These are phyloP conservation scores for Verticillium tricorpus DNA, from an alignment of 2,329 filamentous ascomycete species.

Conservation along the genomic window DNA sequence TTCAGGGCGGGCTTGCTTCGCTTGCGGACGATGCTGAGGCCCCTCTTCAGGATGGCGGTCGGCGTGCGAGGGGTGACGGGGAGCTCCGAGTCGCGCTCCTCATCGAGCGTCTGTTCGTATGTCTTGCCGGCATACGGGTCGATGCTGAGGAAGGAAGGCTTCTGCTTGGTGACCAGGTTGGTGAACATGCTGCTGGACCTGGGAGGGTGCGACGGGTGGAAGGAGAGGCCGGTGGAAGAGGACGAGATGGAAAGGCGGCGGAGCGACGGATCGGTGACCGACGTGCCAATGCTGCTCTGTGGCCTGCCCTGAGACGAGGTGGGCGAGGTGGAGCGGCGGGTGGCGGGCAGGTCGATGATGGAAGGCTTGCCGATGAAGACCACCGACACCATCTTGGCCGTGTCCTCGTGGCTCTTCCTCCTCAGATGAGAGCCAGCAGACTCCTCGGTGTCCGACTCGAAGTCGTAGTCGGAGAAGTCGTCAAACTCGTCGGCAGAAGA, in stretches of 20 bases:
- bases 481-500: conserved; percentile 58
- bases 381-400: conserved; percentile 55
- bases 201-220: conserved; percentile 26
- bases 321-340: conserved; percentile 38
- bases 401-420: conserved; percentile 46
- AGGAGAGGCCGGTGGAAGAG: conserved; percentile 24
- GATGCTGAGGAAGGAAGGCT: conserved; percentile 46
- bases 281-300: conserved; percentile 10
- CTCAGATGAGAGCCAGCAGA: conserved; percentile 20
- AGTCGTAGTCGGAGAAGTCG: conserved; percentile 53
- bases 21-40: conserved; percentile 50
- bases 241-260: conserved; percentile 27
- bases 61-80: conserved; percentile 38
- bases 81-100: conserved; percentile 21
- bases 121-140: conserved; percentile 46
- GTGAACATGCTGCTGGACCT: conserved; percentile 39
- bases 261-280: conserved; percentile 24
- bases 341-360: conserved; percentile 42
- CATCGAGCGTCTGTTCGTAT: conserved; percentile 21
- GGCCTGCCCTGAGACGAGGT: conserved; percentile 27
- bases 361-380: conserved; percentile 56
- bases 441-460: conserved; percentile 32
- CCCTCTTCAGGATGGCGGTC: conserved; percentile 46
- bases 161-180: conserved; percentile 27
- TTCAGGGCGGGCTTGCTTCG: conserved; percentile 47